Evolutionary conservation across 2,329 filamentous ascomycete genomes (phyloP).

Genomic region (Plectosphaerella plurivora): DNA sequence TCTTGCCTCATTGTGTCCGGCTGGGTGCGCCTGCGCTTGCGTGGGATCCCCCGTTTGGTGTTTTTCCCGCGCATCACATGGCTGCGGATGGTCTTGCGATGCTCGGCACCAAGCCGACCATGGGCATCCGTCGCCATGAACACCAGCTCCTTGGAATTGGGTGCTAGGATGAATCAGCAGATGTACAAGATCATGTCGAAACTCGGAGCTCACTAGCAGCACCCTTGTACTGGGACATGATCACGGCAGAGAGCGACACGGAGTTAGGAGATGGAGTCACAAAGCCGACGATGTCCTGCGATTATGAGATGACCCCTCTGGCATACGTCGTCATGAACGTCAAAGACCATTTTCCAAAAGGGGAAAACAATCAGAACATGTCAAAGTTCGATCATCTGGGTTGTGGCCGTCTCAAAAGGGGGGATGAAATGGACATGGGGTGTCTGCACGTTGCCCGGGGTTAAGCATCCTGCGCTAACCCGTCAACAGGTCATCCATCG

Average conservation of each 20-base stretch:
- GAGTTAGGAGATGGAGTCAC: neutral
- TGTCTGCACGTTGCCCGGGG: neutral
- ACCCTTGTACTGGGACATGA: too few relatives aligned
- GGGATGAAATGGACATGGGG: neutral
- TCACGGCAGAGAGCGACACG: neutral
- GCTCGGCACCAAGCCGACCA: neutral
- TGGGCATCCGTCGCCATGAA: neutral
- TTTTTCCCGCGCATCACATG: constrained; percentile 14
- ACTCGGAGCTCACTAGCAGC: too few relatives aligned
- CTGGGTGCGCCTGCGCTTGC: too few relatives aligned
- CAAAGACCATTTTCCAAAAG: neutral
- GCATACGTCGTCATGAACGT: too few relatives aligned
- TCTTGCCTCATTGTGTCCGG: too few relatives aligned
- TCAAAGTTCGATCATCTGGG: neutral
- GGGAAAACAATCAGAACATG: neutral
- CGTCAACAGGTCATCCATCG: neutral
- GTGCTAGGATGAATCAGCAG: neutral
- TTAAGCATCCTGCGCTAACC: neutral
- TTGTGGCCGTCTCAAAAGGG: neutral
- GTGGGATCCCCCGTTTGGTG: neutral
- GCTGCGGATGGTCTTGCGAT: constrained; percentile 17
- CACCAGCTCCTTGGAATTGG: neutral
- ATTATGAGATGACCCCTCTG: too few relatives aligned
- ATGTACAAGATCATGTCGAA: too few relatives aligned
- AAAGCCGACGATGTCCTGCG: neutral